phyloP scores from a whole-genome alignment of 495 filamentous ascomycete genomes.

The Neurospora sp. region DNA sequence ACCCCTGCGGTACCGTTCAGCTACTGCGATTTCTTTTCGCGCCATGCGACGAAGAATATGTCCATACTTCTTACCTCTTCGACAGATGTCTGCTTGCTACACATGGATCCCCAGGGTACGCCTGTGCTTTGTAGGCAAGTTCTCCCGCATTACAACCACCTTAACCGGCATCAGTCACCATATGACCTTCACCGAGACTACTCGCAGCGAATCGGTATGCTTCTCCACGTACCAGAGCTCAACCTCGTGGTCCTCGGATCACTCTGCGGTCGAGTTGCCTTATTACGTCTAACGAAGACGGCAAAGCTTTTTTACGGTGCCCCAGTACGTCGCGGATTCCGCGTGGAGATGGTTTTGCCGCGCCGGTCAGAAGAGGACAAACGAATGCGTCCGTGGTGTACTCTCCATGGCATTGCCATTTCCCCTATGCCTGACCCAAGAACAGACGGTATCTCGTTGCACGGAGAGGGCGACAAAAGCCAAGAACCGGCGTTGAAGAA shows the following conservation, averaged over 20 bases:
- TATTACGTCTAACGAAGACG: slow-evolving; percentile 57
- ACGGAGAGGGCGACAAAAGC: slow-evolving; percentile 21
- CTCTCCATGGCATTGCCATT: slow-evolving; percentile 33
- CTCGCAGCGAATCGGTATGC: slow-evolving; percentile 66
- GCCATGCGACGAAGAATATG: slow-evolving; percentile 7
- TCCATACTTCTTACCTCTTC: slow-evolving; percentile 49
- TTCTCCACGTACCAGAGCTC: slow-evolving; percentile 65
- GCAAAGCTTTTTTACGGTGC: slow-evolving; percentile 28
- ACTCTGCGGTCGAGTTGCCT: slow-evolving; percentile 60
- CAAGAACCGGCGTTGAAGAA: slow-evolving; percentile 22
- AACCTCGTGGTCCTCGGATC: slow-evolving; percentile 65
- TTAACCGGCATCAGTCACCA: slow-evolving; percentile 25
- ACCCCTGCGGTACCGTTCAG: neutral
- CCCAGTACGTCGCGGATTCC: slow-evolving; percentile 26
- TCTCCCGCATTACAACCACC: slow-evolving; percentile 39
- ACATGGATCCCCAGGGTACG: slow-evolving; percentile 27
- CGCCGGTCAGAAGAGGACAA: slow-evolving; percentile 25
- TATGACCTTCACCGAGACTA: slow-evolving; percentile 27
- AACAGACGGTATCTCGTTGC: slow-evolving; percentile 28
- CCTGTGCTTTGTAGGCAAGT: slow-evolving; percentile 34
- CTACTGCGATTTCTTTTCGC: slow-evolving; percentile 1
- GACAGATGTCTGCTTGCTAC: slow-evolving; percentile 47
- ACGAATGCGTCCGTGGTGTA: slow-evolving; percentile 24
- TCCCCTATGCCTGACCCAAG: slow-evolving; percentile 37
- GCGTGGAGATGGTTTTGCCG: slow-evolving; percentile 35